Evolutionary conservation across 2,329 filamentous ascomycete genomes (phyloP), one percentile per base, ranked within the genome.

Genomic region (Aspergillus viridinutans): DNA sequence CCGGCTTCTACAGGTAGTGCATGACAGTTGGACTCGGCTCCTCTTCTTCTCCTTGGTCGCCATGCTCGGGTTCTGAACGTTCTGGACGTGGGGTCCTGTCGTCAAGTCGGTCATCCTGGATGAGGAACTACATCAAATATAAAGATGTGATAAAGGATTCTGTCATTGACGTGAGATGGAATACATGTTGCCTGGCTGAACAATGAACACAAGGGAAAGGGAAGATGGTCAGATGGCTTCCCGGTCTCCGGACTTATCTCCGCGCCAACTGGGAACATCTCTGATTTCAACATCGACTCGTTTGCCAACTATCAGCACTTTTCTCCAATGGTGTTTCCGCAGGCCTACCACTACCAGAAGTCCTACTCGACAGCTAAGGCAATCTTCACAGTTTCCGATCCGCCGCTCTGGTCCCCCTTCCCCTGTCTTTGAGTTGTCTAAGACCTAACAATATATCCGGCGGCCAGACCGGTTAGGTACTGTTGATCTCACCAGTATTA

Each of bases 1-100:
- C 50, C 71, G 67, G 40, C 58, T 66, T 61, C 72, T 66, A 58
- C 72, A 74, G 12, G 69, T 67, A n/a, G 70, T 74, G 57, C 72
- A 74, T 17, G 72, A 74, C 48, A 74, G 68, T 58, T 74, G 71
- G n/a, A 74, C 71, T 43, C 72, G 58, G 32, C 66, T 72, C 56
- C 71, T 67, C 56, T 73, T 74, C 56, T 68, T 70, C 20, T 62
- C 62, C 6, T 58, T 61, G 12, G 7, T 43, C 40, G 20, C 17
- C 40, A 21, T 43, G 40, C n/a, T 21, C 4, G 40, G 4, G 20
- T 43, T 43, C 40, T 21, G n/a, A 23, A 12, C 14, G 32, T 38
- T 6, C 14, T 38, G 32, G 3, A 17, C 14, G 14, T 38, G 40
- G 7, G 40, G 8, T 21, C 9, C 3, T 20, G 20, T 5, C 21